A percentile compares a stretch with the other conserved stretches of the same genome.
Conservation (phyloP, 768 basidiomycete species). For the Rhodocollybia butyracea region DNA sequence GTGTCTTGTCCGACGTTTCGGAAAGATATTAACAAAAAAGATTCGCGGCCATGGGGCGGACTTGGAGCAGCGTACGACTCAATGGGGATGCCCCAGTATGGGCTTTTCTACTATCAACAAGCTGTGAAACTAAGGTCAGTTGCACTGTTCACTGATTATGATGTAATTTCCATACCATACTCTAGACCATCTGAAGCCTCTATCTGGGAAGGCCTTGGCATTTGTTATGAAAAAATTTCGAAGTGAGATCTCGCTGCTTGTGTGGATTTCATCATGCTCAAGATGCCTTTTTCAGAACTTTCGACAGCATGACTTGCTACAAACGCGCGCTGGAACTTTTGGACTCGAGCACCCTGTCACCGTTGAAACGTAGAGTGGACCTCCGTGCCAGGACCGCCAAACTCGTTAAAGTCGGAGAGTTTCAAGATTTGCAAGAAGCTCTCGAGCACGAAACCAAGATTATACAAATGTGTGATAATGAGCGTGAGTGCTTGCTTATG, state of each 20-base stretch:
- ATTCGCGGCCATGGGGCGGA: conserved; percentile 82
- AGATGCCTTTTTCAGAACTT: neutral
- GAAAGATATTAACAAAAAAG: conserved; percentile 72
- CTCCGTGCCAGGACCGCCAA: neutral
- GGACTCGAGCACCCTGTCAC: neutral
- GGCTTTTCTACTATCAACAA: conserved; percentile 51
- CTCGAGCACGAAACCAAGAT: neutral
- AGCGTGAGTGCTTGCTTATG: neutral
- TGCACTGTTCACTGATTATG: neutral
- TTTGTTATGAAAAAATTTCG: neutral
- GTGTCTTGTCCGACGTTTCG: neutral
- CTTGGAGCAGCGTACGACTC: conserved; percentile 80
- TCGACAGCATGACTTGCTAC: neutral
- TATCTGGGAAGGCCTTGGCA: conserved; percentile 7
- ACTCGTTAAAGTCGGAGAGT: neutral
- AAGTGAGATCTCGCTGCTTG: neutral
- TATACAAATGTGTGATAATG: neutral
- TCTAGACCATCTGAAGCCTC: conserved; percentile 1
- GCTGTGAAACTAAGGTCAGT: conserved; percentile 7
- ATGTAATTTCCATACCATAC: neutral
- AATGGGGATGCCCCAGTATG: conserved; percentile 74
- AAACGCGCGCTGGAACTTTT: neutral
- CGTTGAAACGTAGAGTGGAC: neutral
- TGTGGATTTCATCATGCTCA: neutral
- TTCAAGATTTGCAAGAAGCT: neutral